Evolutionary conservation across 2,329 filamentous ascomycete species (phyloP), one percentile per base, ranked within the genome.

Genomic region (Xylaria sp.): DNA sequence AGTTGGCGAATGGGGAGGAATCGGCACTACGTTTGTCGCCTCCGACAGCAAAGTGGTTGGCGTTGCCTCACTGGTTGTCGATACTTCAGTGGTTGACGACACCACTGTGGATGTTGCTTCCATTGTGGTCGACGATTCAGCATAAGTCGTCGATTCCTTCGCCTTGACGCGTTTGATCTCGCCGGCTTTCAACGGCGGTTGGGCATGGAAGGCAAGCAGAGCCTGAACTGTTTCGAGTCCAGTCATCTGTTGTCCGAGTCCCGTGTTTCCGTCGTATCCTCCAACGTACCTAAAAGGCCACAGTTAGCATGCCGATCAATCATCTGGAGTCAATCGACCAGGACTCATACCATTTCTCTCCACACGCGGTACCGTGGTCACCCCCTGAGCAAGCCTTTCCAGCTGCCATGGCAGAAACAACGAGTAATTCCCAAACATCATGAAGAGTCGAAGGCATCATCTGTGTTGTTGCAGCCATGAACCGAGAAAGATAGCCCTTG

Each of bases 401-500:
- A 2, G 85, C 86, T 0, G 83, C 85, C 30, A 74, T 62, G 39
- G 84, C 82, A 1, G 82, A 82, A 1, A 79, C 70, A 4, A 74
- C 70, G 48, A 89, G 77, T 51, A 81, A 72, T 2, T 71, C 69
- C 54, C 77, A 74, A 52, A 88, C 77, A 3, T 76, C 73, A 2
- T 72, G 57, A 2, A 74, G 73, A 18, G 86, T 80, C 18, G 78
- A 79, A 8, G 86, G 83, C 60, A 84, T 77, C 73, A 87, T 77
- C 54, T 79, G 70, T 39, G 82, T 77, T 2, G 83, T 79, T 51
- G 80, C 78, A 74, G 80, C 86, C 76, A 88, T 81, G 75, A 85
- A 87, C 57, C 85, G 83, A 30, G 84, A 77, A 35, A 88, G 77
- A 70, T 86, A 87, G 49, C 80, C 86, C 74, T 90, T 91, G 80